These are phyloP conservation scores for Pittosporum tobira DNA, from an alignment of 129 eudicot species.

Conservation along the genomic window DNA sequence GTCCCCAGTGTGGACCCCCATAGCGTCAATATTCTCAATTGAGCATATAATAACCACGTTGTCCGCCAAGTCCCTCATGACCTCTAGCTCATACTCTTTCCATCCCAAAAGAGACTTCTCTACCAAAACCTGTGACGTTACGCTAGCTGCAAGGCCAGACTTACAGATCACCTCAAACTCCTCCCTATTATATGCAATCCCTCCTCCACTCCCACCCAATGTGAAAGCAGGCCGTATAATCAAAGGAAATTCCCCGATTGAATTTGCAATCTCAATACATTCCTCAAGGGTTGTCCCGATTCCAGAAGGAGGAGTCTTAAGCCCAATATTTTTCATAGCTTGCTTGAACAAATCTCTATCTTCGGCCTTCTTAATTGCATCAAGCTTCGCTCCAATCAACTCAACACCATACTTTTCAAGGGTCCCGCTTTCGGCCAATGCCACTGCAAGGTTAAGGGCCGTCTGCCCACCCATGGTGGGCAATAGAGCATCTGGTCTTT, in stretches of 20 bases:
- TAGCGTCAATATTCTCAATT: conserved; percentile 38
- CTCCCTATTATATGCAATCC: conserved; percentile 20
- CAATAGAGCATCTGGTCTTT: conserved; percentile 51
- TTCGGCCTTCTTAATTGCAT: conserved; percentile 55
- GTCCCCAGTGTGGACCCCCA: conserved; percentile 59
- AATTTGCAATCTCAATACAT: conserved; percentile 9
- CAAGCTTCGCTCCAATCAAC: conserved; percentile 59
- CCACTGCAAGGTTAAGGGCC: conserved; percentile 49
- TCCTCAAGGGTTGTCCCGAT: conserved; percentile 9
- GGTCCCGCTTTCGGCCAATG: conserved; percentile 47
- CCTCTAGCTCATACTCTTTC: conserved; percentile 63
- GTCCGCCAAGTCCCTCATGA: conserved; percentile 63
- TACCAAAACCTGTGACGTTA: conserved; percentile 55
- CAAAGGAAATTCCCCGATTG: conserved; percentile 8
- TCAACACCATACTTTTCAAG: conserved; percentile 41
- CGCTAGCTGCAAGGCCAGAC: conserved; percentile 58
- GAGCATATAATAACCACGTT: conserved; percentile 57
- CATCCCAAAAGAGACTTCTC: conserved; percentile 52
- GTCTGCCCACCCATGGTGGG: conserved; percentile 71
- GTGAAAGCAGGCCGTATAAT: conserved; percentile 51
- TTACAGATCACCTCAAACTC: conserved; percentile 62
- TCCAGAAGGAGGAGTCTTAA: conserved; percentile 12
- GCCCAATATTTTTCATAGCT: conserved; percentile 13
- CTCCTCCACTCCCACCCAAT: conserved; percentile 33
- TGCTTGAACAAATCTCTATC: conserved; percentile 44